phyloP scores from a whole-genome alignment of 768 basidiomycete species.

The Psilocybe subaeruginosa region DNA sequence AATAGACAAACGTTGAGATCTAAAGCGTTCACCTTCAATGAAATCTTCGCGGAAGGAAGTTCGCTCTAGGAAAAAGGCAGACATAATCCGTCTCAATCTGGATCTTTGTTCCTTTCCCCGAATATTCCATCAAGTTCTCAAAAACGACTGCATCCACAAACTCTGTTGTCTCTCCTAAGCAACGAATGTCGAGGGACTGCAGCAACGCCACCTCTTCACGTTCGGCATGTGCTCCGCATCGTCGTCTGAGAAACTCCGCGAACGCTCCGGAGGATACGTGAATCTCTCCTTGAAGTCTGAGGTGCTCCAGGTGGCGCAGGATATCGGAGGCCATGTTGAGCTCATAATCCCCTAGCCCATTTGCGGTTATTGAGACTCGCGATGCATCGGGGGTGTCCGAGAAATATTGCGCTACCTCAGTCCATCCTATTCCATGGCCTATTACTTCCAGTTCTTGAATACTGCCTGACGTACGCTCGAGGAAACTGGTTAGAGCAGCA shows the following conservation, averaged over 20 bases:
- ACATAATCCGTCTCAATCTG: conserved; percentile 1
- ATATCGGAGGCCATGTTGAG: neutral
- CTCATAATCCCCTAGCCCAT: neutral
- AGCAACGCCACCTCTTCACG: neutral
- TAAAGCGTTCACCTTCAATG: too few relatives aligned
- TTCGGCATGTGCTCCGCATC: neutral
- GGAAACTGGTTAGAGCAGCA: neutral
- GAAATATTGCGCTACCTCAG: neutral
- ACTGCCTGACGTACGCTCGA: neutral
- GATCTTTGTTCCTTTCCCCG: neutral
- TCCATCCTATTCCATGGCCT: neutral
- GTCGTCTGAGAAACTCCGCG: neutral
- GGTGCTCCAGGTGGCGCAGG: neutral
- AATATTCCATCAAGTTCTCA: neutral
- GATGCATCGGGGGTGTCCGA: neutral
- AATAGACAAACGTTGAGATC: too few relatives aligned
- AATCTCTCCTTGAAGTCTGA: neutral
- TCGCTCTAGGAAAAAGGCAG: neutral
- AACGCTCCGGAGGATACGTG: neutral
- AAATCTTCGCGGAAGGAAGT: neutral
- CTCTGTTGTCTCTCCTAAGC: neutral
- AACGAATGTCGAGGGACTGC: neutral
- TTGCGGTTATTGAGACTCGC: neutral
- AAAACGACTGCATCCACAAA: neutral
- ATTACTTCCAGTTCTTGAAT: neutral